Evolutionary conservation across 345 rosid species (phyloP).

Genomic region (Hibiscus tridactylites): DNA sequence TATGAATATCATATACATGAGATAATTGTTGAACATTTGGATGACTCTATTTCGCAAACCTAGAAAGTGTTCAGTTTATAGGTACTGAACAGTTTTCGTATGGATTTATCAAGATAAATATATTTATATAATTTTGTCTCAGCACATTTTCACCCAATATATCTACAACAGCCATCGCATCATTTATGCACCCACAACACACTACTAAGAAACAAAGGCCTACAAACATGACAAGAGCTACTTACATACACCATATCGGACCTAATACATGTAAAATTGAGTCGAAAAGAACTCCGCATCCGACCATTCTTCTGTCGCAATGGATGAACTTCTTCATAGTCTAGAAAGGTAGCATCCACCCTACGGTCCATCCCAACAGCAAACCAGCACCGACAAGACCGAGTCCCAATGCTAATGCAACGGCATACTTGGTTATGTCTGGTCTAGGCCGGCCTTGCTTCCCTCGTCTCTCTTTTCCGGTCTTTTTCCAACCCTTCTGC

Average conservation of each 20-base stretch:
- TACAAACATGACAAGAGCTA: background rate
- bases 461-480: constrained; percentile 27
- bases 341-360: constrained; percentile 78
- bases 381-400: constrained; percentile 94
- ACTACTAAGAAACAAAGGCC: background rate
- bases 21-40: no score
- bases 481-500: constrained; percentile 25
- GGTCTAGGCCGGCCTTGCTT: constrained; percentile 25
- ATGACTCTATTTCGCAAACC: no score
- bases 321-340: background rate
- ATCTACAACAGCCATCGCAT: constrained; percentile 17
- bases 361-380: constrained; percentile 92
- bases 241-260: background rate
- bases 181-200: constrained; percentile 3
- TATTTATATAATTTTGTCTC: background rate
- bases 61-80: no score
- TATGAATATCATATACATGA: no score
- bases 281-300: background rate
- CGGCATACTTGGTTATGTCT: constrained; percentile 36
- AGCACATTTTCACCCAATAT: constrained; percentile 4
- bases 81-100: background rate
- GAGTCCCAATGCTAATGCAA: constrained; percentile 68
- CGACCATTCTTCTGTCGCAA: background rate
- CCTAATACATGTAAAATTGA: background rate
- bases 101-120: background rate